Evolutionary conservation across 2,329 filamentous ascomycete species (phyloP).

Genomic region (Fusarium setosum): DNA sequence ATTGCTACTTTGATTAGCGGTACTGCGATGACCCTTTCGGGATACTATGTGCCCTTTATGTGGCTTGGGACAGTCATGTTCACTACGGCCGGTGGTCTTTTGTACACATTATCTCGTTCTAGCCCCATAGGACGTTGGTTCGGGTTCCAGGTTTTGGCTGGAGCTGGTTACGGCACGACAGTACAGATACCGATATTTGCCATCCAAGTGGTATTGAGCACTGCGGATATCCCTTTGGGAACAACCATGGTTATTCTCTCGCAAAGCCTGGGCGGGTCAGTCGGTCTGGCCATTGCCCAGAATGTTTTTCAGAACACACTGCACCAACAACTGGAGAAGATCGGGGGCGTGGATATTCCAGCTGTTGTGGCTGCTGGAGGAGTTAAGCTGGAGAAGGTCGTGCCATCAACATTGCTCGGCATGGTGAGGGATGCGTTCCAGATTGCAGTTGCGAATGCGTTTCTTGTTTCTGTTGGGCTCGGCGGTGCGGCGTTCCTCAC

Average conservation of each 20-base stretch:
- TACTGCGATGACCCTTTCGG: conserved; percentile 15
- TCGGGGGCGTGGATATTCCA: conserved; percentile 12
- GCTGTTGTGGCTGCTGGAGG: conserved; percentile 29
- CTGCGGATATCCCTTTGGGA: conserved; percentile 55
- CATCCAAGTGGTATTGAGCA: conserved; percentile 54
- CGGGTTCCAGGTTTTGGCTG: conserved; percentile 56
- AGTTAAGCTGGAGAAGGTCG: conserved; percentile 18
- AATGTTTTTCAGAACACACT: conserved; percentile 35
- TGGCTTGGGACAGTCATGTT: conserved; percentile 32
- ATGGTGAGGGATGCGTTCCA: conserved; percentile 29
- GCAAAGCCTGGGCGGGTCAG: conserved; percentile 56
- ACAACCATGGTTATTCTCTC: conserved; percentile 57
- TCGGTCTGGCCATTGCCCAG: conserved; percentile 33
- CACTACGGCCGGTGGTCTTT: conserved; percentile 21
- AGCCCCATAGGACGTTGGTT: conserved; percentile 54
- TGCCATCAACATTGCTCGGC: conserved; percentile 10
- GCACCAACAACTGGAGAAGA: not conserved
- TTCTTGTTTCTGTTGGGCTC: conserved; percentile 34
- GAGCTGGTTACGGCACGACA: conserved; percentile 54
- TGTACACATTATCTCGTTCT: conserved; percentile 39
- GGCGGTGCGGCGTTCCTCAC: conserved; percentile 30
- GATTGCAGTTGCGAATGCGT: conserved; percentile 25
- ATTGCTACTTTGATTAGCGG: conserved; percentile 27
- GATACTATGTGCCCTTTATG: conserved; percentile 37
- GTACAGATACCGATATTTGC: conserved; percentile 57